A percentile compares a stretch with the other conserved stretches of the same genome.
Evolutionary conservation across 768 basidiomycete genomes (phyloP).

Genomic region (Boletus sensibilis): DNA sequence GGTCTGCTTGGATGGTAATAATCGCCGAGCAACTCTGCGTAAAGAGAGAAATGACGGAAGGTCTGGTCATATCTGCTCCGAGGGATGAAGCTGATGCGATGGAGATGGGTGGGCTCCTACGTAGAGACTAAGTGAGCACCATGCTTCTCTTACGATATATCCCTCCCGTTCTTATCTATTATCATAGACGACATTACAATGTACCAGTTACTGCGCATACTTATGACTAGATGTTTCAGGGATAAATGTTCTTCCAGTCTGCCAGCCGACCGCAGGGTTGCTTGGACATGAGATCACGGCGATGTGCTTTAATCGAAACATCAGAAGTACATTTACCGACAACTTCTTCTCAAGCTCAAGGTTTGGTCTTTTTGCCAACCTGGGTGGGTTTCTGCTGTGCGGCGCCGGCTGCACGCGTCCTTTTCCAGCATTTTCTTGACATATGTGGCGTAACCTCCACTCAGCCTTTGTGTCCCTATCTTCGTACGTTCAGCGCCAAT

Average conservation of each 20-base stretch:
- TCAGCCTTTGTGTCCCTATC: constrained; percentile 1
- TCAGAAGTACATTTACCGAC: constrained; percentile 2
- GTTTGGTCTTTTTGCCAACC: constrained; percentile 5
- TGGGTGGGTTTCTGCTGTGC: constrained; percentile 3
- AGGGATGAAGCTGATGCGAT: constrained; percentile 52
- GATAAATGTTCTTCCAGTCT: constrained; percentile 3
- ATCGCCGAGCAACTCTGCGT: constrained; percentile 91
- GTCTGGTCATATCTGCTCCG: constrained; percentile 53
- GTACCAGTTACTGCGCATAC: constrained; percentile 18
- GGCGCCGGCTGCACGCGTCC: constrained; percentile 1
- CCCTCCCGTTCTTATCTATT: constrained; percentile 1
- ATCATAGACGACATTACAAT: constrained; percentile 20
- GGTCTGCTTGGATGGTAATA: constrained; percentile 72
- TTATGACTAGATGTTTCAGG: constrained; percentile 20
- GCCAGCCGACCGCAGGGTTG: neutral
- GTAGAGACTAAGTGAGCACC: constrained; percentile 59
- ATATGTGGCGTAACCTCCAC: constrained; percentile 19
- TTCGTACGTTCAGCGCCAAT: neutral
- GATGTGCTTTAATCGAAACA: neutral
- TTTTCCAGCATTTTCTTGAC: constrained; percentile 1
- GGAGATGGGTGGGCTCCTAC: constrained; percentile 50
- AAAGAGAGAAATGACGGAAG: constrained; percentile 85
- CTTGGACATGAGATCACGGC: constrained; percentile 4
- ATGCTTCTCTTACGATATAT: constrained; percentile 11
- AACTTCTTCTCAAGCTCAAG: constrained; percentile 12